Evolutionary conservation across 495 filamentous ascomycete genomes (phyloP).

Genomic region (Lasiosphaeris hirsuta): DNA sequence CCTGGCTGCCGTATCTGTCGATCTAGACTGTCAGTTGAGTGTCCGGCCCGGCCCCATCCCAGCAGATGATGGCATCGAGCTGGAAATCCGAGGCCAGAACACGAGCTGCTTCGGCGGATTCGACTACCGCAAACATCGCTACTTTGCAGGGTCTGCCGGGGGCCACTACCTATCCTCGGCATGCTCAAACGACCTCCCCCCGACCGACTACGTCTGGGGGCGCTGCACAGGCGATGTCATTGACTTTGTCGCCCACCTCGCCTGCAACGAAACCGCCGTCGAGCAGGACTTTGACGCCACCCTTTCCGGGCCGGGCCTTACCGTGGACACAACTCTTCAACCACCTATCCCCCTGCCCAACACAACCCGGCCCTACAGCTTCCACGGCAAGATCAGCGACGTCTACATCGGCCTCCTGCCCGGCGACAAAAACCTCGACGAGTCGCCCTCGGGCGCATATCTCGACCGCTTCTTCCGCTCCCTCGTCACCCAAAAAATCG

Average conservation of each 20-base stretch:
- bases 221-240: neutral
- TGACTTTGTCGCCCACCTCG: neutral
- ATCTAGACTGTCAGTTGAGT: neutral
- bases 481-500: neutral
- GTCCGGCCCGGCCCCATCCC: neutral
- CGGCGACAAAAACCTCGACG: constrained; percentile 1
- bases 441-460: neutral
- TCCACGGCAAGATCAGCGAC: constrained; percentile 4
- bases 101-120: constrained; percentile 1
- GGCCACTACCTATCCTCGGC: neutral
- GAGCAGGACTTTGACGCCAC: constrained; percentile 10
- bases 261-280: neutral
- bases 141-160: constrained; percentile 1
- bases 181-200: neutral
- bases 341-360: neutral
- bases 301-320: neutral
- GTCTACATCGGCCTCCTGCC: neutral
- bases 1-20: constrained; percentile 2
- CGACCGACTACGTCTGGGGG: constrained; percentile 3
- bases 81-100: neutral
- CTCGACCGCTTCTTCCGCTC: constrained; percentile 8
- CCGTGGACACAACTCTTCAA: neutral
- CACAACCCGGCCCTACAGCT: neutral
- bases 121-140: constrained; percentile 1
- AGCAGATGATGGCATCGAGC: neutral